Percentiles rank a stretch among this genome's conserved stretches.
Conservation (phyloP, 306 rosid species). For the Comarum palustre region DNA sequence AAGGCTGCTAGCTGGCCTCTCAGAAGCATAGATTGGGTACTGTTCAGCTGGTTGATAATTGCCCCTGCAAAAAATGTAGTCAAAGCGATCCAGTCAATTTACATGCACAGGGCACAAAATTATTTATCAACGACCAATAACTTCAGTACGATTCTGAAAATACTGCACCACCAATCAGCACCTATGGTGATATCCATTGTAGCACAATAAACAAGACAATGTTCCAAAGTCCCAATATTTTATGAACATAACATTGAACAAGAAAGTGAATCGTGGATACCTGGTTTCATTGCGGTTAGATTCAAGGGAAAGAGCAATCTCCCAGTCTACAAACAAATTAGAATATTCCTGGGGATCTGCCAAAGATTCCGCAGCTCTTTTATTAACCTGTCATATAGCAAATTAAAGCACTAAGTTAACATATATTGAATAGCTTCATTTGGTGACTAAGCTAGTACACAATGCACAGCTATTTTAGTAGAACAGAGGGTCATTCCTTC, state of each 20-base stretch:
- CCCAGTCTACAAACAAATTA: conserved; percentile 97
- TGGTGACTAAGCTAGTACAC: not conserved
- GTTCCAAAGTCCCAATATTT: not conserved
- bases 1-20: conserved; percentile 53
- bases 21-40: conserved; percentile 54
- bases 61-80: conserved; percentile 43
- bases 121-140: not conserved
- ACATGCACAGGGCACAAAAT: conserved; percentile 14
- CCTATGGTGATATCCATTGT: not conserved
- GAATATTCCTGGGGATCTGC: conserved; percentile 99
- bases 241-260: not conserved
- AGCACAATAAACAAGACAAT: not conserved
- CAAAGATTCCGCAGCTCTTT: conserved; percentile 92
- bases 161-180: not conserved
- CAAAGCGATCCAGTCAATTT: conserved; percentile 21
- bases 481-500: not conserved
- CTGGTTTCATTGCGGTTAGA: conserved; percentile 64
- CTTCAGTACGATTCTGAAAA: not conserved
- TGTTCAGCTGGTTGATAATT: conserved; percentile 68
- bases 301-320: conserved; percentile 79
- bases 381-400: conserved; percentile 54
- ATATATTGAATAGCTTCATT: not conserved
- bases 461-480: not conserved
- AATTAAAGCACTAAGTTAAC: conserved; percentile 11
- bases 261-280: conserved; percentile 27